Evolutionary conservation across 75 land plant species (phyloP).

Genomic region (Sequoia sempervirens): DNA sequence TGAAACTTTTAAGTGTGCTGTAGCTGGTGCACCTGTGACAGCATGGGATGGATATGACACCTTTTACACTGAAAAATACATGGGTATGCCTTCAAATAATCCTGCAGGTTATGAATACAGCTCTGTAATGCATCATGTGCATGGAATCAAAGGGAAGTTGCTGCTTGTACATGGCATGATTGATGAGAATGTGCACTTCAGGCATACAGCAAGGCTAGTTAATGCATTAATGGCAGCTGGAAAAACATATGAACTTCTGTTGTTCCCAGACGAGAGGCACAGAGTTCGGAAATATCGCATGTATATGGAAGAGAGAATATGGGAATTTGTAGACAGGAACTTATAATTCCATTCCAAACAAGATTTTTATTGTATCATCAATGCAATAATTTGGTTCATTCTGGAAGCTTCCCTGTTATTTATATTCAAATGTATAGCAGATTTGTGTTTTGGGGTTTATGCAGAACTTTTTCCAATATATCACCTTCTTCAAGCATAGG

Average conservation of each 20-base stretch:
- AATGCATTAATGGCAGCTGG: constrained; percentile 76
- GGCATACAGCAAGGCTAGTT: constrained; percentile 96
- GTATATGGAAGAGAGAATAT: constrained; percentile 97
- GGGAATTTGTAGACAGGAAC: constrained; percentile 83
- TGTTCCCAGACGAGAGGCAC: constrained; percentile 96
- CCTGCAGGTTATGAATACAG: constrained; percentile 44
- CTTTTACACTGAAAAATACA: constrained; percentile 95
- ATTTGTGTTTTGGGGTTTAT: neutral
- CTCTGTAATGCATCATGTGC: constrained; percentile 83
- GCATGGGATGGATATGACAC: constrained; percentile 99
- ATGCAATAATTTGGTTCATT: neutral
- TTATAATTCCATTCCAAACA: constrained; percentile 25
- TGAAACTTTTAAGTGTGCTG: constrained; percentile 71
- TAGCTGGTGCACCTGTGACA: constrained; percentile 96
- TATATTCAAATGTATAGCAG: neutral
- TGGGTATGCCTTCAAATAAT: constrained; percentile 80
- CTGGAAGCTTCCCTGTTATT: neutral
- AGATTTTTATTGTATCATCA: neutral
- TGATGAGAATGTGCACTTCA: constrained; percentile 95
- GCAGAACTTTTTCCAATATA: neutral
- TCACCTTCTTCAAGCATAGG: neutral
- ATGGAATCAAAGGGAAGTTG: constrained; percentile 71
- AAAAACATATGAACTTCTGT: constrained; percentile 74
- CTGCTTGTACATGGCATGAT: constrained; percentile 96
- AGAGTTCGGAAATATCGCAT: constrained; percentile 91